Evolutionary conservation across 2,329 filamentous ascomycete genomes (phyloP).

Genomic region (Eurotiales sp.): DNA sequence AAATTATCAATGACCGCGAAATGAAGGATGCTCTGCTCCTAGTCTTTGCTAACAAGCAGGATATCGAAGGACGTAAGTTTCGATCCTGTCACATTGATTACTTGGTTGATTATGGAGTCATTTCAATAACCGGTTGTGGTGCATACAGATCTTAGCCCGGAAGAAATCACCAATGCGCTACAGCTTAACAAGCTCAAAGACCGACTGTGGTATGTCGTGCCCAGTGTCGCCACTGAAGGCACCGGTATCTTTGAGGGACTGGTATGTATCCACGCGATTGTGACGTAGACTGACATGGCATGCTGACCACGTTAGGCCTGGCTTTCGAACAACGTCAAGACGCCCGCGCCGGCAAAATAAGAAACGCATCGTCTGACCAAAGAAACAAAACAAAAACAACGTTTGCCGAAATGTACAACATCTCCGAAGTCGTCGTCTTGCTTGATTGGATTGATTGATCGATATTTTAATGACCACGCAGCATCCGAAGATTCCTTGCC

Average conservation of each 20-base stretch:
- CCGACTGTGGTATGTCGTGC: slow-evolving; percentile 80
- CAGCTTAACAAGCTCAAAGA: slow-evolving; percentile 75
- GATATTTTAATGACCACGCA: slow-evolving; percentile 42
- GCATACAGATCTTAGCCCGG: slow-evolving; percentile 66
- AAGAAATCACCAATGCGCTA: slow-evolving; percentile 74
- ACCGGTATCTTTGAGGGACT: slow-evolving; percentile 78
- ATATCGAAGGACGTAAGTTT: slow-evolving; percentile 72
- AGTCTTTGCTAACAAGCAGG: slow-evolving; percentile 99
- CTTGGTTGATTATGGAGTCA: background rate
- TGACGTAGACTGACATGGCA: slow-evolving; percentile 16
- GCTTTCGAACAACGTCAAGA: slow-evolving; percentile 81
- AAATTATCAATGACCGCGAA: slow-evolving; percentile 96
- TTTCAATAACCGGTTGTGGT: background rate
- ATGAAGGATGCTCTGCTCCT: slow-evolving; percentile 92
- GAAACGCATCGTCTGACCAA: background rate
- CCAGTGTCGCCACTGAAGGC: slow-evolving; percentile 75
- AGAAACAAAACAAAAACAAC: background rate
- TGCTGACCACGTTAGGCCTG: slow-evolving; percentile 50
- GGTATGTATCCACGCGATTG: slow-evolving; percentile 36
- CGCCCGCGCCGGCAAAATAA: slow-evolving; percentile 38
- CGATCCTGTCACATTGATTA: slow-evolving; percentile 1
- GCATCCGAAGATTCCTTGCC: slow-evolving; percentile 21
- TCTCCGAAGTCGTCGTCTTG: slow-evolving; percentile 26
- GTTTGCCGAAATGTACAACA: slow-evolving; percentile 32
- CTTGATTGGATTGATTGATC: slow-evolving; percentile 25